Conservation (phyloP, 768 basidiomycete genomes). For the Auriscalpium vulgare region DNA sequence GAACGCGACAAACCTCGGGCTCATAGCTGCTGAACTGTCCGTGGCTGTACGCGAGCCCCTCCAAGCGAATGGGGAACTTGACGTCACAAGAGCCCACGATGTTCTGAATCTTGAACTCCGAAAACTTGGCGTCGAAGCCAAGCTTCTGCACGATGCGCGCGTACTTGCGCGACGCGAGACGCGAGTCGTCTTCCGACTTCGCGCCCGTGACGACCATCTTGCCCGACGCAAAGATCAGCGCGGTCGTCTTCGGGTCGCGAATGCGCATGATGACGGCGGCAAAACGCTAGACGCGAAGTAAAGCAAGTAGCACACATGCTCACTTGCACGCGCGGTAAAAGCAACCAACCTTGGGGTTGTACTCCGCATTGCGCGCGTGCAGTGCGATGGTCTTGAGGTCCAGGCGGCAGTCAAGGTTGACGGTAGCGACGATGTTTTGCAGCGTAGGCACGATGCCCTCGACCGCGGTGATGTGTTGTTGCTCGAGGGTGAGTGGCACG, state of each 20-base stretch:
- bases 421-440: constrained; percentile 99
- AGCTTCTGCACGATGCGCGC: constrained; percentile 99
- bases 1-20: constrained; percentile 69
- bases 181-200: constrained; percentile 96
- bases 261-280: constrained; percentile 99
- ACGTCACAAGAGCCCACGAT: constrained; percentile 98
- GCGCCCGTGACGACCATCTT: constrained; percentile 99
- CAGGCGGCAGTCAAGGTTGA: constrained; percentile 93
- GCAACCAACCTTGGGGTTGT: constrained; percentile 97
- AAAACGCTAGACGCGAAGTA: constrained; percentile 79
- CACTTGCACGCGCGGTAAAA: constrained; percentile 36
- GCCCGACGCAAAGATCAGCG: constrained; percentile 97
- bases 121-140: constrained; percentile 98
- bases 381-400: constrained; percentile 98
- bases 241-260: constrained; percentile 98
- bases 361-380: constrained; percentile 97
- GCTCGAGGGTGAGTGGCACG: constrained; percentile 72
- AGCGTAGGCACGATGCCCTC: constrained; percentile 98
- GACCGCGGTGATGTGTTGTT: constrained; percentile 92
- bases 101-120: constrained; percentile 99
- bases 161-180: constrained; percentile 95
- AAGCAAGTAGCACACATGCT: constrained; percentile 45
- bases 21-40: constrained; percentile 97
- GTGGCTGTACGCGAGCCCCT: constrained; percentile 96
- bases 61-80: constrained; percentile 96